Evolutionary conservation across 2,329 filamentous ascomycete genomes (phyloP).

Genomic region (Beauveria varroae): DNA sequence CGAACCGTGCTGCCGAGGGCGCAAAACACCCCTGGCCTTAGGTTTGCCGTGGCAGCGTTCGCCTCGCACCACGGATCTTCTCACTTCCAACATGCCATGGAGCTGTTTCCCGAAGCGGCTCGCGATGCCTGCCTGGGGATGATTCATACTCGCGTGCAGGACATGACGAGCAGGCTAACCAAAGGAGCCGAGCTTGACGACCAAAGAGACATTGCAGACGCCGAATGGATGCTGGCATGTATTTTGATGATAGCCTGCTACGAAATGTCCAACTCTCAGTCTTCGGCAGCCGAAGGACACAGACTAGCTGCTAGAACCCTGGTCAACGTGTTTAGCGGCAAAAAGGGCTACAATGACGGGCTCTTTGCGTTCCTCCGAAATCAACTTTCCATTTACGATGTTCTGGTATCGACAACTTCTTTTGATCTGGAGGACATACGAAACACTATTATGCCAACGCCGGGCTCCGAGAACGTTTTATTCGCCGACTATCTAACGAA

Average conservation of each 20-base stretch:
- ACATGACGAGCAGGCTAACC: constrained; percentile 19
- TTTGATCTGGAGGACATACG: constrained; percentile 19
- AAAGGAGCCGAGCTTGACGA: constrained; percentile 17
- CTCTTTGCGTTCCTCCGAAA: constrained; percentile 23
- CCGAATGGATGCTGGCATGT: constrained; percentile 24
- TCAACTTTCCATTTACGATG: constrained; percentile 22
- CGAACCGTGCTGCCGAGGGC: constrained; percentile 20
- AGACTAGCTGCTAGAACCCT: constrained; percentile 22
- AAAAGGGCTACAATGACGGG: constrained; percentile 14
- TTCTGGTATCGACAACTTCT: constrained; percentile 21
- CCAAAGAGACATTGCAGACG: constrained; percentile 18
- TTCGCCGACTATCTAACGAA: constrained; percentile 21
- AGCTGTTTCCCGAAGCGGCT: constrained; percentile 20
- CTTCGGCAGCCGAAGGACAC: constrained; percentile 21
- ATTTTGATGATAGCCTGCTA: constrained; percentile 22
- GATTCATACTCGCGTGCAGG: constrained; percentile 17
- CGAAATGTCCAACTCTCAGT: constrained; percentile 22
- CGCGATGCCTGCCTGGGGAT: constrained; percentile 21
- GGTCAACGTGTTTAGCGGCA: constrained; percentile 21
- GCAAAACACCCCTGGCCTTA: constrained; percentile 20
- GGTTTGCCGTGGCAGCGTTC: constrained; percentile 22
- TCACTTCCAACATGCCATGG: constrained; percentile 16
- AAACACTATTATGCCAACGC: constrained; percentile 16
- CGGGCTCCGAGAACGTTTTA: constrained; percentile 17
- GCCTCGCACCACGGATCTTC: constrained; percentile 22